phyloP scores from a whole-genome alignment of 108 stramenopile species.

The Pseudonitzschia pungens region DNA sequence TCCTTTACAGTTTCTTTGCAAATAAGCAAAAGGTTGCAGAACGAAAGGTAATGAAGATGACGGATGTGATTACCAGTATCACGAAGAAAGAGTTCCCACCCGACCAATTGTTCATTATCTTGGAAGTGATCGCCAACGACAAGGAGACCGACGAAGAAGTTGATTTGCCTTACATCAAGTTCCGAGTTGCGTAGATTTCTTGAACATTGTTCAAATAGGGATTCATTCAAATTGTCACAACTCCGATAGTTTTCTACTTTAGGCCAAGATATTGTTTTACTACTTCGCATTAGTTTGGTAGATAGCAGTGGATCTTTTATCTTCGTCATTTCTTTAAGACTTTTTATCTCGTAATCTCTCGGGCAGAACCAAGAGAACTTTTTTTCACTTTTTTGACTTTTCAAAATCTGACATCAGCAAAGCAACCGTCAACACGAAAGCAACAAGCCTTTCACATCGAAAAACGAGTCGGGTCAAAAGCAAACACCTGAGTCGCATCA shows the following conservation, averaged over 20 bases:
- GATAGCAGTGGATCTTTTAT: too few relatives aligned
- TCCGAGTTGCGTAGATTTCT: slow-evolving; percentile 57
- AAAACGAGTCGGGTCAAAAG: slow-evolving; percentile 47
- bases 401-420: too few relatives aligned
- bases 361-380: too few relatives aligned
- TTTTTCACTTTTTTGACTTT: too few relatives aligned
- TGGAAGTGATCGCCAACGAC: slow-evolving; percentile 94
- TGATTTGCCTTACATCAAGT: slow-evolving; percentile 90
- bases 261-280: too few relatives aligned
- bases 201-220: too few relatives aligned
- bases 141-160: slow-evolving; percentile 92
- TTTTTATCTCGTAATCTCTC: too few relatives aligned
- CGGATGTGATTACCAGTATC: slow-evolving; percentile 82
- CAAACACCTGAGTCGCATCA: slow-evolving; percentile 39
- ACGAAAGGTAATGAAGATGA: slow-evolving; percentile 93
- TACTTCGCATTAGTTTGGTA: too few relatives aligned
- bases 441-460: background rate
- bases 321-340: too few relatives aligned
- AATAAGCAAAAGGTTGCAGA: slow-evolving; percentile 95
- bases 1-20: slow-evolving; percentile 96
- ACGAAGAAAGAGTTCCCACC: slow-evolving; percentile 90
- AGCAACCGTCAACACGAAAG: background rate
- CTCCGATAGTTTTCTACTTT: too few relatives aligned
- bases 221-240: too few relatives aligned
- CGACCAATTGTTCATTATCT: slow-evolving; percentile 84